These are phyloP conservation scores for Teratosphaeriaceae sp. DNA, from an alignment of 2,329 filamentous ascomycete genomes.

Conservation along the genomic window DNA sequence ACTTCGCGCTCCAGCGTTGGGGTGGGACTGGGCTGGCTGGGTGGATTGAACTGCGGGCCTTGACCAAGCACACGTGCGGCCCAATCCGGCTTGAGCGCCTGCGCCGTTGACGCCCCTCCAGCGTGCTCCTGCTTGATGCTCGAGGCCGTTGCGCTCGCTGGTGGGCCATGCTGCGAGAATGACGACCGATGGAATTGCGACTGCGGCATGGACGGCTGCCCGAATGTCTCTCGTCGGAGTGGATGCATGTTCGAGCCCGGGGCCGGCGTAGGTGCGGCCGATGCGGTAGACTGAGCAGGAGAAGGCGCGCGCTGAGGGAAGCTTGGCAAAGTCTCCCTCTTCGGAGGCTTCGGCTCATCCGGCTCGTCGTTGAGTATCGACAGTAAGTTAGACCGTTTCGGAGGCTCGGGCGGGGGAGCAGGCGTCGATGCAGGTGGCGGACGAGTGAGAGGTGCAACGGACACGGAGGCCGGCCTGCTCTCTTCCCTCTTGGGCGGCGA, in stretches of 20 bases:
- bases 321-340: slow-evolving; percentile 23
- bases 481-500: slow-evolving; percentile 27
- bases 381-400: slow-evolving; percentile 32
- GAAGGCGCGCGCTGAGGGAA: slow-evolving; percentile 5
- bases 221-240: slow-evolving; percentile 21
- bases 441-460: slow-evolving; percentile 9
- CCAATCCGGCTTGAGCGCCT: slow-evolving; percentile 12
- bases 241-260: slow-evolving; percentile 14
- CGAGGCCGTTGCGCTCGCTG: slow-evolving; percentile 14
- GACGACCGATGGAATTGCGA: slow-evolving; percentile 18
- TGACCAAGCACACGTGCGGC: slow-evolving; percentile 7
- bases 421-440: slow-evolving; percentile 17
- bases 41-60: slow-evolving; percentile 5
- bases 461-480: slow-evolving; percentile 23
- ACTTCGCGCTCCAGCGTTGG: slow-evolving; percentile 23
- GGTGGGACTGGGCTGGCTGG: slow-evolving; percentile 17
- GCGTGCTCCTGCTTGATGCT: slow-evolving; percentile 22
- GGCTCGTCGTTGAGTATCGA: slow-evolving; percentile 30
- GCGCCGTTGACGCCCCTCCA: neutral
- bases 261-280: slow-evolving; percentile 8
- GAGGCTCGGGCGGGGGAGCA: slow-evolving; percentile 26
- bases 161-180: slow-evolving; percentile 14
- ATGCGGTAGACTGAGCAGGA: slow-evolving; percentile 10
- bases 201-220: slow-evolving; percentile 21
- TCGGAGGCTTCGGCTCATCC: slow-evolving; percentile 26